These are phyloP conservation scores for Ceratobasidium sp. DNA, from an alignment of 1,284 basidiomycete species.

Conservation along the genomic window DNA sequence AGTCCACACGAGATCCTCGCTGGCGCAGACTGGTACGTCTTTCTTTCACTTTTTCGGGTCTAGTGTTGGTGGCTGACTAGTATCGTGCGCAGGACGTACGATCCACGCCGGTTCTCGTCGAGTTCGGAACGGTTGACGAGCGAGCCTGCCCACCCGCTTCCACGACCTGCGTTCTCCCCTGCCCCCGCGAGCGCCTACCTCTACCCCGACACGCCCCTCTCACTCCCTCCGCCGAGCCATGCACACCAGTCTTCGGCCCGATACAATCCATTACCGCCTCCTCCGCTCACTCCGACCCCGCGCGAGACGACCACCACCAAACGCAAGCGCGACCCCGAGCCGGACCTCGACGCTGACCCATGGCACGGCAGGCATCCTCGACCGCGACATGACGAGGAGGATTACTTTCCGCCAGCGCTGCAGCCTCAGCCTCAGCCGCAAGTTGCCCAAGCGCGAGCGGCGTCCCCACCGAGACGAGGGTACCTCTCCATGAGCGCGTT, in stretches of 20 bases:
- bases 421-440: no score
- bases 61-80: neutral
- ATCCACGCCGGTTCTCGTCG: neutral
- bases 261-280: neutral
- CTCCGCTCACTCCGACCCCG: neutral
- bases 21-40: conserved; percentile 10
- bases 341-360: neutral
- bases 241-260: neutral
- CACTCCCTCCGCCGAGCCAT: neutral
- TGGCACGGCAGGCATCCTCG: no score
- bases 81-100: no score
- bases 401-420: no score
- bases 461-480: conserved; percentile 1
- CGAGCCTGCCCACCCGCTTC: conserved; percentile 4
- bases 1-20: conserved; percentile 42
- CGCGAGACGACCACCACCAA: neutral
- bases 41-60: neutral
- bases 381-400: no score
- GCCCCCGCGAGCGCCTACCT: conserved; percentile 9
- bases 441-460: no score
- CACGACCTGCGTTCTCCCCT: conserved; percentile 11
- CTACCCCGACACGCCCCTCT: conserved; percentile 10
- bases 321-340: conserved; percentile 14
- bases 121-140: conserved; percentile 10
- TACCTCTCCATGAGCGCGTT: conserved; percentile 35